Conservation (phyloP, 1,139 yeast genomes). For the Scheffersomyces illinoinensis region DNA sequence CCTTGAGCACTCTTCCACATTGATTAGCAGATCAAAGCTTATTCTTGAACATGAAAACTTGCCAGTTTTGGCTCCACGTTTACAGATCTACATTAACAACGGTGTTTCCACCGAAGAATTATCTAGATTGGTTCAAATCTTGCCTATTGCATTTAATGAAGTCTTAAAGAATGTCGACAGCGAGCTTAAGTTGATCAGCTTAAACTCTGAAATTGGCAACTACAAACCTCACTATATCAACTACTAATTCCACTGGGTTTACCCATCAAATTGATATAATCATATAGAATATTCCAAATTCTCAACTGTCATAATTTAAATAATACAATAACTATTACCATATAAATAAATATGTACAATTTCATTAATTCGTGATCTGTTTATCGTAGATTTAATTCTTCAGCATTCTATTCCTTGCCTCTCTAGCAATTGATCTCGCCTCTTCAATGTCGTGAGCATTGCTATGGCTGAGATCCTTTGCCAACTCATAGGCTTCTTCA, state of each 20-base stretch:
- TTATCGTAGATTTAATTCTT: conserved; percentile 4
- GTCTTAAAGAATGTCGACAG: conserved; percentile 11
- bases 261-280: neutral
- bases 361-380: conserved; percentile 6
- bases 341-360: conserved; percentile 4
- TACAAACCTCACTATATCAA: neutral
- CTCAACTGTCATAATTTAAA: neutral
- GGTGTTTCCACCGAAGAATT: conserved; percentile 59
- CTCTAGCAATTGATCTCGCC: conserved; percentile 81
- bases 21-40: conserved; percentile 70
- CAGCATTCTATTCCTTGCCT: conserved; percentile 52
- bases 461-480: conserved; percentile 73
- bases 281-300: neutral
- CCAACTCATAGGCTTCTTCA: conserved; percentile 71
- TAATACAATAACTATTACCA: conserved; percentile 1
- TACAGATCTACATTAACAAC: conserved; percentile 60
- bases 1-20: conserved; percentile 50
- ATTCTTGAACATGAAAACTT: conserved; percentile 74
- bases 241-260: neutral
- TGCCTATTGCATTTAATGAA: conserved; percentile 14
- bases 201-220: neutral
- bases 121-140: conserved; percentile 16
- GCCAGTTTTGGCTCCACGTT: conserved; percentile 69
- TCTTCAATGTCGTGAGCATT: conserved; percentile 86
- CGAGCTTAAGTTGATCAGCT: conserved; percentile 7